Conservation (phyloP, 352 stramenopile species). For the Globisporangium megalacanthum region DNA sequence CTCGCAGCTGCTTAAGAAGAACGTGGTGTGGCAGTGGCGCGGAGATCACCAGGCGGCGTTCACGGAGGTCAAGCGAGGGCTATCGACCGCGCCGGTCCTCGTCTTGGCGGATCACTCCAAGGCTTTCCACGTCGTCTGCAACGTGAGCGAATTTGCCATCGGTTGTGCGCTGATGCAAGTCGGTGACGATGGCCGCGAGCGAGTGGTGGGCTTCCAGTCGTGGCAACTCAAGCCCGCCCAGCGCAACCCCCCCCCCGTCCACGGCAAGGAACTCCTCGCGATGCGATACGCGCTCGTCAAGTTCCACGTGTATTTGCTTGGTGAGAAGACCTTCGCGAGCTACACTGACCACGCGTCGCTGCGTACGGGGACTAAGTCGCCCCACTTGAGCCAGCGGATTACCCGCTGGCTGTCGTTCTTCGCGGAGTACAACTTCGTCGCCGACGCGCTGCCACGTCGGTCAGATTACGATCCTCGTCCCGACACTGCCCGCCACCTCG, state of each 20-base stretch:
- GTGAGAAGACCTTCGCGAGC: slow-evolving; percentile 14
- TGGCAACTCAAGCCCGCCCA: slow-evolving; percentile 19
- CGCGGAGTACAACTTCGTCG: slow-evolving; percentile 18
- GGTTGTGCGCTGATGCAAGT: slow-evolving; percentile 7
- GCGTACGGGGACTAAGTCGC: neutral
- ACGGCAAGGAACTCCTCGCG: slow-evolving; percentile 8
- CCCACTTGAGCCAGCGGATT: slow-evolving; percentile 11
- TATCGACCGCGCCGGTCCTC: slow-evolving; percentile 9
- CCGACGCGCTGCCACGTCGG: slow-evolving; percentile 17
- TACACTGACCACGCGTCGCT: slow-evolving; percentile 20
- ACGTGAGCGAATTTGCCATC: slow-evolving; percentile 17
- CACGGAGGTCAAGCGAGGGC: slow-evolving; percentile 10
- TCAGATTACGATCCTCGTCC: too few species aligned
- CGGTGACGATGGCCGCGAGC: neutral
- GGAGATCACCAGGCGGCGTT: slow-evolving; percentile 14
- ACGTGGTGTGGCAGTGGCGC: slow-evolving; percentile 8
- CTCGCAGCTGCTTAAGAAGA: slow-evolving; percentile 16
- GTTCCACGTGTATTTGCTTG: slow-evolving; percentile 23
- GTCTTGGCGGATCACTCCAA: slow-evolving; percentile 6
- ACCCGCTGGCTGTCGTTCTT: slow-evolving; percentile 20
- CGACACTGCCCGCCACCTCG: too few species aligned
- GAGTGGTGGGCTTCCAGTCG: slow-evolving; percentile 14
- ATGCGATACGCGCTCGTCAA: slow-evolving; percentile 26
- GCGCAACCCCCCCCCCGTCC: slow-evolving; percentile 1
- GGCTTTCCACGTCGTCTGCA: slow-evolving; percentile 18